Base-by-base conservation (phyloP, 495 filamentous ascomycete species). In the Astrothelium macrocarpum region DNA sequence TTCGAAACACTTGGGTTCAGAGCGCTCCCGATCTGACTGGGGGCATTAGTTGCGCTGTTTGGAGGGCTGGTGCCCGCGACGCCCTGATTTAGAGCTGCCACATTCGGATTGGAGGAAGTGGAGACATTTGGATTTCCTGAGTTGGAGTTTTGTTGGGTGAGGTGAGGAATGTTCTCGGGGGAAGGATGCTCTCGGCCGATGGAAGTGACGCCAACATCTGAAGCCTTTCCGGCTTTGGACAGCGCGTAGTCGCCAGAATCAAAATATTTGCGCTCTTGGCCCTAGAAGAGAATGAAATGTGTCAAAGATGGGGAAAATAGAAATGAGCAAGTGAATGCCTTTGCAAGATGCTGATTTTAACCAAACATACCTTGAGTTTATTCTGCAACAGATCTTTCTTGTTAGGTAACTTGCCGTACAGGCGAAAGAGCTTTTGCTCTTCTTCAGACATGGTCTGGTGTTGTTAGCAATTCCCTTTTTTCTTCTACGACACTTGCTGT, bases 241-340 rank as follows among this genome's bases (percentile, higher is more conserved):
- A 97, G 88, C 71, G 94, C 95, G 68, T 97, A 97, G 78, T 97
- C 93, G 70, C 93, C 93, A 61, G 87, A 91, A 81, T 98, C 94
- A 76, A 98, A 98, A 79, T 97, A 98, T 80, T 97, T 98, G 77
- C 95, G 92, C 75, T 96, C 92, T 84, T 96, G 68, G 39, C 32
- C 36, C n/a, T 59, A 61, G 16, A 32, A 63, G 63, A 23, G 59
- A 68, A 67, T 65, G 67, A 64, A 14, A 32, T 45, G 56, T 9
- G 45, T 36, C 42, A 62, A n/a, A 59, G 45, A 66, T 49, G 45
- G 45, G 5, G 11, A 5, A 49, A 18, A 18, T 9, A 49, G 45
- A 5, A 49, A 23, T n/a, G n/a, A n/a, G n/a, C n/a, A n/a, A n/a
- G n/a, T n/a, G n/a, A n/a, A n/a, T n/a, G n/a, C n/a, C n/a, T n/a